These are phyloP conservation scores for Pilatotrama ljubarskyi DNA, from an alignment of 768 basidiomycete genomes.

Conservation along the genomic window DNA sequence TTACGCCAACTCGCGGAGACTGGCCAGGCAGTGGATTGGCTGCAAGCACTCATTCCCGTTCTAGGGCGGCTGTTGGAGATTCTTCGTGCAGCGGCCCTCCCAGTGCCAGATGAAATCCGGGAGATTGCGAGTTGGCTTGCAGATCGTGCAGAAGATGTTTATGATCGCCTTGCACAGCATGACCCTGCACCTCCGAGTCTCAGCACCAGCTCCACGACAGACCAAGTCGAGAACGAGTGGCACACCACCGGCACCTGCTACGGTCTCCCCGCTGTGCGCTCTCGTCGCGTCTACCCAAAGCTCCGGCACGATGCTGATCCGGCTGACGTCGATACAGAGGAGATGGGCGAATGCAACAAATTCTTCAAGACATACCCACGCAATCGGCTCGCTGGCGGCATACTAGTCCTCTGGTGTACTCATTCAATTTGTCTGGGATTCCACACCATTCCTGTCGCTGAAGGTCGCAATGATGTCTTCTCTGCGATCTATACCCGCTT, in stretches of 20 bases:
- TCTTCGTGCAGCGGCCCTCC: too few species aligned
- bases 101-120: background rate
- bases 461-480: slow-evolving; percentile 42
- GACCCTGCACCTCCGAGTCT: background rate
- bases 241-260: slow-evolving; percentile 34
- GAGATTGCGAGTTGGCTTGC: background rate
- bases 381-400: slow-evolving; percentile 8
- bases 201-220: background rate
- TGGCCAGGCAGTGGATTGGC: background rate
- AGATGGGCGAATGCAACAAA: slow-evolving; percentile 29
- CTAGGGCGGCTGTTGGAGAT: background rate
- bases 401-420: slow-evolving; percentile 17
- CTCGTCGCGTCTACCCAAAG: slow-evolving; percentile 31
- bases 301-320: slow-evolving; percentile 26
- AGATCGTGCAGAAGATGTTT: background rate
- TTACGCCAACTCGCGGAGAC: background rate
- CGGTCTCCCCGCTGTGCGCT: slow-evolving; percentile 32
- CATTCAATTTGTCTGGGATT: slow-evolving; percentile 20
- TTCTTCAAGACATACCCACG: slow-evolving; percentile 33
- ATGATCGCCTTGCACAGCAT: background rate
- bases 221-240: background rate
- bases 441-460: slow-evolving; percentile 33
- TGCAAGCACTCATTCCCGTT: background rate
- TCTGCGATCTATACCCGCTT: slow-evolving; percentile 39
- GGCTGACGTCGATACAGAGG: slow-evolving; percentile 12